phyloP scores from a whole-genome alignment of 306 rosid species.

The Amphicarpaea edgeworthii region DNA sequence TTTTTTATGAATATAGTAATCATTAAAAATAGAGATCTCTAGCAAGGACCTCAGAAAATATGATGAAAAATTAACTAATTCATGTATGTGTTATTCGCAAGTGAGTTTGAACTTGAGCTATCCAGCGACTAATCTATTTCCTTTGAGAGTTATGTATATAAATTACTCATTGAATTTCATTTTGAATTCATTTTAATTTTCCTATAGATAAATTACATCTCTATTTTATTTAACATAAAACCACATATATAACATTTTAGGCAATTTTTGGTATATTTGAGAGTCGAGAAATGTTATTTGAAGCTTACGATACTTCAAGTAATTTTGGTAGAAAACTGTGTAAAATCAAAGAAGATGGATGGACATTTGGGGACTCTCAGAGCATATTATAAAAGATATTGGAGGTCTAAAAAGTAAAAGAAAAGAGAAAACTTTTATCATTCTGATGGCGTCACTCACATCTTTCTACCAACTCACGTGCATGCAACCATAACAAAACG shows the following conservation, averaged over 20 bases:
- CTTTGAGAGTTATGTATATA: neutral
- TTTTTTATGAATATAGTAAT: no score
- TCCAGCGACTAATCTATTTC: neutral
- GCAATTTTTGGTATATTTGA: neutral
- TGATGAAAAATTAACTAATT: neutral
- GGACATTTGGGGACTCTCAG: slow-evolving; percentile 67
- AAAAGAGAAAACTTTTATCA: slow-evolving; percentile 78
- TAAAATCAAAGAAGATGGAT: slow-evolving; percentile 52
- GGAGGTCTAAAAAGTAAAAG: slow-evolving; percentile 86
- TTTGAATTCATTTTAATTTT: neutral
- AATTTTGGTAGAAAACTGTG: slow-evolving; percentile 53
- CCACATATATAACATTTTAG: neutral
- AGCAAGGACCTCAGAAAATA: no score
- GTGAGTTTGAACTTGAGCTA: neutral
- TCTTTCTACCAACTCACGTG: slow-evolving; percentile 81
- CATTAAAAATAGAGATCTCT: no score
- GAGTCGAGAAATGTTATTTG: neutral
- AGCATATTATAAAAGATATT: slow-evolving; percentile 73
- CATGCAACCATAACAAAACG: slow-evolving; percentile 63
- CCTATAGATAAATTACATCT: neutral
- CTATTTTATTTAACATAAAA: neutral
- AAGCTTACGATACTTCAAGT: slow-evolving; percentile 24
- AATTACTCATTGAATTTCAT: neutral
- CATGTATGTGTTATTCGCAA: neutral
- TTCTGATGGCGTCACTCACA: slow-evolving; percentile 66